Evolutionary conservation across 192 early-diverging fungal species (phyloP).

Genomic region (Coemansia sp.): DNA sequence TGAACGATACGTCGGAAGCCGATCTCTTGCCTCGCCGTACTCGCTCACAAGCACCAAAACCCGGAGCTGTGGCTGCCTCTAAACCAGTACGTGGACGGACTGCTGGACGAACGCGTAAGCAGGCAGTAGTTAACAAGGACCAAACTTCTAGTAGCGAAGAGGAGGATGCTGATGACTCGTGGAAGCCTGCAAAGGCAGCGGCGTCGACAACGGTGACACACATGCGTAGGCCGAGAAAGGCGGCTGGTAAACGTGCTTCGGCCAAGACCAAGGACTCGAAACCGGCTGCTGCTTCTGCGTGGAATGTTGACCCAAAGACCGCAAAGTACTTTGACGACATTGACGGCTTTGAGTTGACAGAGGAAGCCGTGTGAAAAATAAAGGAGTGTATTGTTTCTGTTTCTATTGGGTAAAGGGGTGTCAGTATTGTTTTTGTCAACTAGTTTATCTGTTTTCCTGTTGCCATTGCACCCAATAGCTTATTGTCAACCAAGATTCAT

Average conservation of each 20-base stretch:
- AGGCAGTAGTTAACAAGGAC: neutral
- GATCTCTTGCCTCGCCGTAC: slow-evolving; percentile 1
- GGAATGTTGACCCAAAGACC: neutral
- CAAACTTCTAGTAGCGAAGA: neutral
- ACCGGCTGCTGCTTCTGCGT: neutral
- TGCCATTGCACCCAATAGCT: too few species aligned
- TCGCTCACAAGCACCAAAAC: neutral
- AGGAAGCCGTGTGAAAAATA: slow-evolving; percentile 10
- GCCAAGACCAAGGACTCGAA: neutral
- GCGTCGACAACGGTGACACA: neutral
- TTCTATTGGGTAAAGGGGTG: too few species aligned
- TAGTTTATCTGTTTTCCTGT: neutral
- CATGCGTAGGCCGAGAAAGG: neutral
- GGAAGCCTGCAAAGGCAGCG: neutral
- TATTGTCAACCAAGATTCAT: too few species aligned
- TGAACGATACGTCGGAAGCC: neutral
- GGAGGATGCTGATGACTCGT: neutral
- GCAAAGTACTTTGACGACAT: slow-evolving; percentile 33
- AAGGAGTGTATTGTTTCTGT: neutral
- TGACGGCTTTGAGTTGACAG: slow-evolving; percentile 24
- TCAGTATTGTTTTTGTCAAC: too few species aligned
- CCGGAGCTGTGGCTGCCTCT: neutral
- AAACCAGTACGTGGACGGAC: neutral
- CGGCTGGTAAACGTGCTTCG: neutral
- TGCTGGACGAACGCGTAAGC: neutral